phyloP scores from a whole-genome alignment of 345 rosid genomes.

The Trapa incisa region DNA sequence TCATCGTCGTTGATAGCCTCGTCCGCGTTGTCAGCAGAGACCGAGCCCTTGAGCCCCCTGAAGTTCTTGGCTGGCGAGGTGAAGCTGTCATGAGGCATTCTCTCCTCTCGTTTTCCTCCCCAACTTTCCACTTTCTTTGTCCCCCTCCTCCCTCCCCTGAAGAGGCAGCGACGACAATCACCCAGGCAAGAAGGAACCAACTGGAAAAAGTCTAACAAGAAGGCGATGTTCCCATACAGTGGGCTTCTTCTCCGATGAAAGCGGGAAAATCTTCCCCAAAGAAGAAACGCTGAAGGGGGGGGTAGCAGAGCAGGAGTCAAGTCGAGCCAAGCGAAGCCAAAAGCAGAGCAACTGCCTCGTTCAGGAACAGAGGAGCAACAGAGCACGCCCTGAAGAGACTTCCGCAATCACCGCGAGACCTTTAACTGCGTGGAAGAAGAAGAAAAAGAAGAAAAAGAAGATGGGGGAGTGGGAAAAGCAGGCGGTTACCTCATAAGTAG shows the following conservation, averaged over 20 bases:
- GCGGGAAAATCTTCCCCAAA: not conserved
- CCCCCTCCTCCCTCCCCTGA: not conserved
- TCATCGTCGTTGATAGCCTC: conserved; percentile 54
- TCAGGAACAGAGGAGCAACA: not conserved
- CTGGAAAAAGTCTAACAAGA: not conserved
- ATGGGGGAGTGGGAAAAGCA: not conserved
- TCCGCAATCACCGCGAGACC: not conserved
- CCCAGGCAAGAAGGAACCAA: not conserved
- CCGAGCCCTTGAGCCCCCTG: conserved; percentile 42
- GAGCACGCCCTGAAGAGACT: not conserved
- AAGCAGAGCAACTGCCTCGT: not conserved
- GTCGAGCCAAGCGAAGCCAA: not conserved
- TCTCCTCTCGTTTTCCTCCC: not conserved
- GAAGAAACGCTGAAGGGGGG: not conserved
- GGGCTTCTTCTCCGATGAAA: not conserved
- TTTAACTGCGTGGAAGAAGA: not conserved
- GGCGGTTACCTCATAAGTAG: not conserved
- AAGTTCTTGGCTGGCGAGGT: conserved; percentile 41
- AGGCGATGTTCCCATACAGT: not conserved
- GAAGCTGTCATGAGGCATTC: conserved; percentile 62
- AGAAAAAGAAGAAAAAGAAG: too few species aligned
- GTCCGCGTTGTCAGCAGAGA: conserved; percentile 28
- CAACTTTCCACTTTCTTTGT: not conserved
- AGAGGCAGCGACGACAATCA: not conserved
- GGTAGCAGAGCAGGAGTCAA: too few species aligned